phyloP scores from a whole-genome alignment of 106 monocot genomes.

The Dendrobium catenatum region DNA sequence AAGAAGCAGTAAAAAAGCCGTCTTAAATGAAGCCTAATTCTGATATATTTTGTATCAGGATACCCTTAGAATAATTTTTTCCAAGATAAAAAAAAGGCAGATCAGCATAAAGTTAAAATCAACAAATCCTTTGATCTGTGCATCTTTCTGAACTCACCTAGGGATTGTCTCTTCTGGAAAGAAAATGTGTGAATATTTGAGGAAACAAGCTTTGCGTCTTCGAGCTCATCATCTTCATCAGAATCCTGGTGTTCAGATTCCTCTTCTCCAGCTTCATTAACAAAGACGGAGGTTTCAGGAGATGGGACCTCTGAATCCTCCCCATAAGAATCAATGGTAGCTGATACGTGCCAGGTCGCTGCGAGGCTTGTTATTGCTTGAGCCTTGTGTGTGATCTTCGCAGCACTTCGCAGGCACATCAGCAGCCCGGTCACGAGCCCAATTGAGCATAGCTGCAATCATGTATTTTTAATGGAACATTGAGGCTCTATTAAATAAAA shows the following conservation, averaged over 20 bases:
- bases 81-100: not conserved
- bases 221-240: slow-evolving; percentile 36
- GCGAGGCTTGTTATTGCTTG: slow-evolving; percentile 86
- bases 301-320: slow-evolving; percentile 22
- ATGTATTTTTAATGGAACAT: no score
- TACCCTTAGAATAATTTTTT: not conserved
- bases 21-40: no score
- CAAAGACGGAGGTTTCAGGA: not conserved
- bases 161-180: slow-evolving; percentile 79
- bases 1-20: no score
- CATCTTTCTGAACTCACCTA: slow-evolving; percentile 34
- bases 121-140: not conserved
- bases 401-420: slow-evolving; percentile 75
- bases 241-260: slow-evolving; percentile 20
- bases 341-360: slow-evolving; percentile 73
- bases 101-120: not conserved
- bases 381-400: slow-evolving; percentile 93
- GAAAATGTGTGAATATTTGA: slow-evolving; percentile 38
- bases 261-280: not conserved
- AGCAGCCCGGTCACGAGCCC: slow-evolving; percentile 64
- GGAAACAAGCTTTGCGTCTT: slow-evolving; percentile 23
- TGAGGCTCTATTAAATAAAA: no score
- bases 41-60: no score
- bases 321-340: slow-evolving; percentile 53
- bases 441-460: slow-evolving; percentile 55